Conservation (phyloP, 2,329 filamentous ascomycete species). For the Phialemoniopsis sp. region DNA sequence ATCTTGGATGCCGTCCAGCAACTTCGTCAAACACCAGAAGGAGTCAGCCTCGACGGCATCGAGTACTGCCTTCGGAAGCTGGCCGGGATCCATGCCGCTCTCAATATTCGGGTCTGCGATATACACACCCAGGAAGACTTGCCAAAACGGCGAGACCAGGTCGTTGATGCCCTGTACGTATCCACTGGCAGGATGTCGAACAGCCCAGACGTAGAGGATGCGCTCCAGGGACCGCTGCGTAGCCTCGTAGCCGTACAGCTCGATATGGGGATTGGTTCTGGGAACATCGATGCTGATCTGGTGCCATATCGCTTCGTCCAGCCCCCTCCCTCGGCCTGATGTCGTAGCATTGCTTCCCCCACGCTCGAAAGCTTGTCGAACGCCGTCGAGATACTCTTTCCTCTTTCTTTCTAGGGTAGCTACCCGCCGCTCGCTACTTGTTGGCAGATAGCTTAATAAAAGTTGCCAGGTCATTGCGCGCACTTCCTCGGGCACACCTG, state of each 20-base stretch:
- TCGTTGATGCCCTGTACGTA: constrained; percentile 99
- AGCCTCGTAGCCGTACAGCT: constrained; percentile 91
- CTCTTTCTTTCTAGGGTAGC: constrained; percentile 88
- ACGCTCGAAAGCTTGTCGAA: constrained; percentile 67
- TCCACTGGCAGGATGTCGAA: constrained; percentile 92
- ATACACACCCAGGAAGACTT: constrained; percentile 92
- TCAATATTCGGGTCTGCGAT: constrained; percentile 93
- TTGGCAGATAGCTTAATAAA: constrained; percentile 89
- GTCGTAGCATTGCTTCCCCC: constrained; percentile 36
- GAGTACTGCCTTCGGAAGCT: constrained; percentile 82
- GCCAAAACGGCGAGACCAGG: constrained; percentile 95
- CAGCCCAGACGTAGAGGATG: constrained; percentile 96
- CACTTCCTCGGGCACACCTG: constrained; percentile 89
- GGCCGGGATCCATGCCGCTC: constrained; percentile 92
- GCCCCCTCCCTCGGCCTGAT: constrained; percentile 26
- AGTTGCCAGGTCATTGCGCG: constrained; percentile 99
- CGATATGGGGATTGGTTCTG: constrained; percentile 91
- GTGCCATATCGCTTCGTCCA: constrained; percentile 98
- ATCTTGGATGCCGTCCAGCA: constrained; percentile 98
- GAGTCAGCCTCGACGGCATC: constrained; percentile 97
- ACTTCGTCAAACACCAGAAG: constrained; percentile 97
- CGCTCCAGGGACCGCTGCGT: constrained; percentile 92
- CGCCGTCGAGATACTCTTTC: constrained; percentile 94
- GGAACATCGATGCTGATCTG: constrained; percentile 99
- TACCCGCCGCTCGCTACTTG: constrained; percentile 90